These are phyloP conservation scores for Boletus rubescentipes DNA, from an alignment of 768 basidiomycete species.

Conservation along the genomic window DNA sequence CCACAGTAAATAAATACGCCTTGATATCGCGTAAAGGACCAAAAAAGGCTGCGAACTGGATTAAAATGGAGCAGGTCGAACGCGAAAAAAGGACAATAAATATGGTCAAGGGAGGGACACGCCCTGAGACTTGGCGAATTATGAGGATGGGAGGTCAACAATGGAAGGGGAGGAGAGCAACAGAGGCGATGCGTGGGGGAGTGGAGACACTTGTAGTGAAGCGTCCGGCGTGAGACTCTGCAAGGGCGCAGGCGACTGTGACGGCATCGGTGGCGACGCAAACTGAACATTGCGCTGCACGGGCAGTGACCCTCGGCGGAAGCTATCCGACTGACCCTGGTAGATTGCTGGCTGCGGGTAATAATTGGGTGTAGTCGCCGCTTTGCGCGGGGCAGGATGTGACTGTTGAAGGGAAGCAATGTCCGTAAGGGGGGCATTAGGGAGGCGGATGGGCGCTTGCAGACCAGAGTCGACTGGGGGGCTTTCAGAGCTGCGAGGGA, in stretches of 20 bases:
- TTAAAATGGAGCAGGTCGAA: conserved; percentile 7
- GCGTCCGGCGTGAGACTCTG: conserved; percentile 29
- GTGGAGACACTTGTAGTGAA: conserved; percentile 23
- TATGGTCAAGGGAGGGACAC: conserved; percentile 21
- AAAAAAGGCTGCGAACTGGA: conserved; percentile 10
- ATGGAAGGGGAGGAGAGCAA: conserved; percentile 24
- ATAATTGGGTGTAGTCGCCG: conserved; percentile 33
- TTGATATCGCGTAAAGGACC: conserved; percentile 22
- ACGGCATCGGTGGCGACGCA: conserved; percentile 32
- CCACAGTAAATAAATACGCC: conserved; percentile 32
- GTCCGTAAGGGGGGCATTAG: conserved; percentile 69
- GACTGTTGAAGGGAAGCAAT: conserved; percentile 52
- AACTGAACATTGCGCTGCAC: conserved; percentile 28
- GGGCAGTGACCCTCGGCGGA: conserved; percentile 35
- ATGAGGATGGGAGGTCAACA: conserved; percentile 23
- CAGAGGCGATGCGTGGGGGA: conserved; percentile 28
- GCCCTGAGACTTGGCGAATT: background rate
- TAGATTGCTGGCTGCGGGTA: conserved; percentile 31
- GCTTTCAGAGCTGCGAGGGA: conserved; percentile 55
- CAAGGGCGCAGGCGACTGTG: conserved; percentile 26
- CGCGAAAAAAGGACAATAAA: conserved; percentile 32
- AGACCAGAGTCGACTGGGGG: conserved; percentile 48
- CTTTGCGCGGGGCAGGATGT: conserved; percentile 33
- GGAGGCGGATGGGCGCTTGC: conserved; percentile 57
- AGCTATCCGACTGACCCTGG: conserved; percentile 28